Evolutionary conservation across 106 monocot genomes (phyloP), one percentile per base, ranked within the genome.

Genomic region (Narthecium ossifragum): DNA sequence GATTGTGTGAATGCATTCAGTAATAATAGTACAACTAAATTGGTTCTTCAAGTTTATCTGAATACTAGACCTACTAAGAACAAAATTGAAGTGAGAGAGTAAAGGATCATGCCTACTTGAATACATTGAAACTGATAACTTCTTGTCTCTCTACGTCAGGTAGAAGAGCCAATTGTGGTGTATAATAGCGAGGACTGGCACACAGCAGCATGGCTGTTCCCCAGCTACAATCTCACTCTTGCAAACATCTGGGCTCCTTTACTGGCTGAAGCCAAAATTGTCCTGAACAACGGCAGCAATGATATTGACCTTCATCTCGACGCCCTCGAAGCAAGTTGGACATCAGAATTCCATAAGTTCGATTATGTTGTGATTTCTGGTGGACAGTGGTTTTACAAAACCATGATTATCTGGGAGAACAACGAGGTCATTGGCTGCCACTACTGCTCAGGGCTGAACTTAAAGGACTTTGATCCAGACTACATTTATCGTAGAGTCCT

Each of bases 231-330:
- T 41, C 34, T 84, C 53, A 84, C 75, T 10, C 24, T 84, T 10
- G 59, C 78, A 40, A 34, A 73, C 5, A 71, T 75, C 57, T 84
- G 78, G 78, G 33, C 74, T 53, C 83, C 83, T 15, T 84, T 84
- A 46, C 66, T 84, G 21, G n/a, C 70, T 21, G 39, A 58, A 59
- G 59, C 78, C 24, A 53, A 71, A 14, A 59, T 58, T 22, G 50
- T n/a, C n/a, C n/a, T n/a, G n/a, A n/a, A 39, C 9, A 53, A 84
- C 31, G 79, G 14, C 3, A 55, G 22, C 37, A 25, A 13, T 2
- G 53, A 67, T 0, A 52, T 64, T 28, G 65, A 73, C 53, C 73
- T 77, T 10, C 53, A 73, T 48, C 55, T 74, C 8, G 77, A 85
- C 61, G 24, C 32, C 17, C 76, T 77, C 14, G 77, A 85, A 33